Evolutionary conservation across 1,284 basidiomycete species (phyloP).

Genomic region (Trametes polyzona): DNA sequence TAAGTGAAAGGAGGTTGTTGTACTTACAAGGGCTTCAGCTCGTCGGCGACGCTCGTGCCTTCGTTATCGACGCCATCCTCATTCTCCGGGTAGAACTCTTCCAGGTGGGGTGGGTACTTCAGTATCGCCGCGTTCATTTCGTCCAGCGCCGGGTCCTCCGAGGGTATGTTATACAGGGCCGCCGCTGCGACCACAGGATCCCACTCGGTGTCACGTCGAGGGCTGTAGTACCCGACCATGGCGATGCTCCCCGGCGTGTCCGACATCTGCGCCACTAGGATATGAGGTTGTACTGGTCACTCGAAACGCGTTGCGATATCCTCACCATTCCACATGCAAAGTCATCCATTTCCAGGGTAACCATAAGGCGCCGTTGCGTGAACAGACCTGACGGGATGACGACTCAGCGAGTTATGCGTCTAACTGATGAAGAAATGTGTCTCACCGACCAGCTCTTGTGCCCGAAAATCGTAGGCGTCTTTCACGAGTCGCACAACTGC

Average conservation of each 20-base stretch:
- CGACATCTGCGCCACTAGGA: background rate
- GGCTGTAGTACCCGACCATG: background rate
- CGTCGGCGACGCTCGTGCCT: background rate
- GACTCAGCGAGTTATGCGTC: background rate
- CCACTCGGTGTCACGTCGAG: too few relatives aligned
- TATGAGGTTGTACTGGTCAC: background rate
- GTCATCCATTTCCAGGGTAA: slow-evolving; percentile 23
- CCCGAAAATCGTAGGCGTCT: slow-evolving; percentile 9
- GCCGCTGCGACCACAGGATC: background rate
- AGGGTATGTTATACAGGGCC: background rate
- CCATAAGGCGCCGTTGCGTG: slow-evolving; percentile 26
- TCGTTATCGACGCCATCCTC: slow-evolving; percentile 6
- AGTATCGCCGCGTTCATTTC: slow-evolving; percentile 2
- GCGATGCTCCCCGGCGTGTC: too few relatives aligned
- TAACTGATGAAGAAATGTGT: background rate
- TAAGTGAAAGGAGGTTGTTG: background rate
- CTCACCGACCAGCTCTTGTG: background rate
- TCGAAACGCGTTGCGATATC: background rate
- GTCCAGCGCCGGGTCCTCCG: background rate
- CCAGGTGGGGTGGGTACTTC: slow-evolving; percentile 6
- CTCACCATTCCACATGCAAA: slow-evolving; percentile 29
- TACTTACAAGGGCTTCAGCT: slow-evolving; percentile 12
- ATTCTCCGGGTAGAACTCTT: slow-evolving; percentile 15
- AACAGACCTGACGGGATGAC: slow-evolving; percentile 22
- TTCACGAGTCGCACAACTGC: slow-evolving; percentile 6